Percentiles rank a stretch among this genome's conserved stretches.
Evolutionary conservation across 352 stramenopile genomes (phyloP).

Genomic region (Phytopythium cucurbitacearum): DNA sequence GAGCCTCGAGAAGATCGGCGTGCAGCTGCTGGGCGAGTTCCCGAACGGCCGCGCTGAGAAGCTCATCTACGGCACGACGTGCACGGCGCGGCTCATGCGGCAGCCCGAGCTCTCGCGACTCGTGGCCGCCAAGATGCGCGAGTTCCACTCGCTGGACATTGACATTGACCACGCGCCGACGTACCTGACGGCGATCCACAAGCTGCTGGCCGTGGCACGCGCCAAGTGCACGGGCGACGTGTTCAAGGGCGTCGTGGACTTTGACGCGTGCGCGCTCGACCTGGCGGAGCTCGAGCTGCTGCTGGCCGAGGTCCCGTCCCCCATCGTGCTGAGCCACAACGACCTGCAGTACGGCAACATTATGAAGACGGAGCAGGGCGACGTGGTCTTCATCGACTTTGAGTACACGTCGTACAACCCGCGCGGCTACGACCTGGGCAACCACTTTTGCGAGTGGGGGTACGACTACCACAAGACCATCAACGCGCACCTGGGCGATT

Average conservation of each 20-base stretch:
- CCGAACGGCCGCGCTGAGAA: constrained; percentile 71
- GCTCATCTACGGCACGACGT: constrained; percentile 65
- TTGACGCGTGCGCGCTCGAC: constrained; percentile 36
- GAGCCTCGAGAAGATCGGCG: constrained; percentile 61
- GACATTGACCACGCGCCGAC: constrained; percentile 54
- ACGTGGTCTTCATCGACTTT: constrained; percentile 90
- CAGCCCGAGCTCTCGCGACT: constrained; percentile 29
- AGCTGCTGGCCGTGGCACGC: constrained; percentile 52
- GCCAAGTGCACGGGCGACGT: constrained; percentile 44
- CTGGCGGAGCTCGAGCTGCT: constrained; percentile 55
- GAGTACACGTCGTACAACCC: constrained; percentile 93
- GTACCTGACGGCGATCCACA: constrained; percentile 51
- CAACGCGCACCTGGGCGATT: constrained; percentile 71
- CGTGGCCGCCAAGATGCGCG: constrained; percentile 63
- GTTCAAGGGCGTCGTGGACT: constrained; percentile 44
- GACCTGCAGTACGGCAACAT: constrained; percentile 93
- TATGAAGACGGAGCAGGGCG: constrained; percentile 59
- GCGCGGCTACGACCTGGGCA: constrained; percentile 88
- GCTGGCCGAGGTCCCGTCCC: constrained; percentile 54
- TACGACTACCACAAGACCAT: constrained; percentile 85
- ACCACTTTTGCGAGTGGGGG: constrained; percentile 90
- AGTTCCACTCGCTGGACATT: constrained; percentile 70
- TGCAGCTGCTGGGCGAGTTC: constrained; percentile 76
- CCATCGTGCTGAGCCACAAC: constrained; percentile 89
- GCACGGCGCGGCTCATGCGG: constrained; percentile 71